Evolutionary conservation across 306 rosid species (phyloP).

Genomic region (Quercus agrifolia): DNA sequence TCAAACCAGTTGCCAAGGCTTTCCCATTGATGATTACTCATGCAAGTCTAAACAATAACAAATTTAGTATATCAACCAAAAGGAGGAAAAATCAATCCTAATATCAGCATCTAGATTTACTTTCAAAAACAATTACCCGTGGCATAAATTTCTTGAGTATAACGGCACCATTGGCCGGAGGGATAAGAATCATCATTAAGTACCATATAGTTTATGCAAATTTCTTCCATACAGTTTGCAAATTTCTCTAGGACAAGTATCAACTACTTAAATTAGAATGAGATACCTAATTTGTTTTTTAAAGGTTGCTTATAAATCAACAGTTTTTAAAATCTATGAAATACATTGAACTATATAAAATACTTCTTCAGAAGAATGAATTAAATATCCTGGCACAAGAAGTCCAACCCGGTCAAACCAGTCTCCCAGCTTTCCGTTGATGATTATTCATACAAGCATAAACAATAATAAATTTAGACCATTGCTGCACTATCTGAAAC

Average conservation of each 20-base stretch:
- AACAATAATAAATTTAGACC: not conserved
- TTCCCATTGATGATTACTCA: not conserved
- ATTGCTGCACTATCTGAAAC: not conserved
- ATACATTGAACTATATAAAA: not conserved
- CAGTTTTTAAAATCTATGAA: not conserved
- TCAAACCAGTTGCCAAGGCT: not conserved
- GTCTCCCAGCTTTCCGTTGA: not conserved
- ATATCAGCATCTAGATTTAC: not conserved
- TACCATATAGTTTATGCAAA: not conserved
- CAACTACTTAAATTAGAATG: not conserved
- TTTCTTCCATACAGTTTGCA: not conserved
- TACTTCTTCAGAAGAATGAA: too few species aligned
- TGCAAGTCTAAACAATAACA: not conserved
- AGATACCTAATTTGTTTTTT: not conserved
- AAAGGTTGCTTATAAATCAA: not conserved
- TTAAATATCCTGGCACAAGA: not conserved
- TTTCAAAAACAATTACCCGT: not conserved
- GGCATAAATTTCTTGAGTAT: not conserved
- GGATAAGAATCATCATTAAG: not conserved
- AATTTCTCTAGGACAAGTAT: not conserved
- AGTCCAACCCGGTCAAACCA: not conserved
- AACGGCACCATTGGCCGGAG: not conserved
- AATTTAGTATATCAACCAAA: not conserved
- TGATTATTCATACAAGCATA: not conserved
- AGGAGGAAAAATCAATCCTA: not conserved